Percentiles rank a stretch among this genome's conserved stretches.
phyloP scores from a whole-genome alignment of 2,329 filamentous ascomycete genomes.

The Aspergillus spinulosporus region DNA sequence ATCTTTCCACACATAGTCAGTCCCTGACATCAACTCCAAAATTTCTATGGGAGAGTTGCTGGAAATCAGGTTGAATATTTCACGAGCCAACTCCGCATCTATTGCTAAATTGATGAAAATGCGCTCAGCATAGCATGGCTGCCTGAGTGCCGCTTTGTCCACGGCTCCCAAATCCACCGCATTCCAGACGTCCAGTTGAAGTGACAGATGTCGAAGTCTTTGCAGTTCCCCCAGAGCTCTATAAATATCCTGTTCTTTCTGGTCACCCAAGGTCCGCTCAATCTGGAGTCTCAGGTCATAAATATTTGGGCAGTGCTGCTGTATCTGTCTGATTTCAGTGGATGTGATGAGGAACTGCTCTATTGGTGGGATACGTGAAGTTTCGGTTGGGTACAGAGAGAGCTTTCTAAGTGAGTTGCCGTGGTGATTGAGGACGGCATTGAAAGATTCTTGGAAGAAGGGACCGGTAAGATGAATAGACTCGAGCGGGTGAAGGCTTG shows the following conservation, averaged over 20 bases:
- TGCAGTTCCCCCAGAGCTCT: neutral
- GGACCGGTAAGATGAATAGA: neutral
- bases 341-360: neutral
- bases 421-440: neutral
- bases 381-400: neutral
- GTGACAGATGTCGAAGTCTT: neutral
- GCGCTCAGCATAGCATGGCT: neutral
- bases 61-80: neutral
- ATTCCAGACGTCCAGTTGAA: neutral
- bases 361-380: neutral
- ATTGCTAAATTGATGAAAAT: neutral
- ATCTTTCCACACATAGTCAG: neutral
- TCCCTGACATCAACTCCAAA: neutral
- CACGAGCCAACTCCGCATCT: neutral
- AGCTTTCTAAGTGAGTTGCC: neutral
- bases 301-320: neutral
- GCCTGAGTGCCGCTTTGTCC: too few relatives aligned
- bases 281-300: neutral
- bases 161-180: too few relatives aligned
- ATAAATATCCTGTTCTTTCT: neutral
- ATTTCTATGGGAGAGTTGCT: neutral
- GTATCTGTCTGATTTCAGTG: neutral
- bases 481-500: neutral
- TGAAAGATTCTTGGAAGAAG: neutral
- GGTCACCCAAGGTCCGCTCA: neutral